Conservation (phyloP, 2,329 filamentous ascomycete genomes). For the Neonectria magnoliae region DNA sequence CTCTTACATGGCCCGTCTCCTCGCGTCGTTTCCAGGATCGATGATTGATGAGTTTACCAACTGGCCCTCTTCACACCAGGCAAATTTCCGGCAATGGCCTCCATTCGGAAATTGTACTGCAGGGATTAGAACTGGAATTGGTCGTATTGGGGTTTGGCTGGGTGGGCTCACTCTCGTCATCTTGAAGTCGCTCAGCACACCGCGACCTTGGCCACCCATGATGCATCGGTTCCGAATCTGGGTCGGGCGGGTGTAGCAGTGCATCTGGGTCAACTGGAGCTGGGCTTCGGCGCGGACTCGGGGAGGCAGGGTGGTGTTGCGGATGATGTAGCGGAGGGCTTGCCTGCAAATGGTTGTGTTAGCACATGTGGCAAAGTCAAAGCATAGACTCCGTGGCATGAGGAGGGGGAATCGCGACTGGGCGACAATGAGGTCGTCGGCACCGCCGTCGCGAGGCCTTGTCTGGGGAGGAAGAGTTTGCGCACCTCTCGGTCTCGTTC, state of each 20-base stretch:
- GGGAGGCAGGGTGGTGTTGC: conserved; percentile 86
- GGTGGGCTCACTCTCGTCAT: conserved; percentile 79
- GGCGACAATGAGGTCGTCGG: neutral
- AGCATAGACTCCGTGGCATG: neutral
- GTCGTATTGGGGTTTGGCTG: neutral
- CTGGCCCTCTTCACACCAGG: conserved; percentile 96
- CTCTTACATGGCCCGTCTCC: conserved; percentile 34
- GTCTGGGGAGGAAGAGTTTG: conserved; percentile 30
- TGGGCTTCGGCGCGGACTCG: conserved; percentile 90
- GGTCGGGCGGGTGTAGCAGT: conserved; percentile 91
- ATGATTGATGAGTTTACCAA: conserved; percentile 71
- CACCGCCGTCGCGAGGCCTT: neutral
- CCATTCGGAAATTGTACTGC: conserved; percentile 92
- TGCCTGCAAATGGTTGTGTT: conserved; percentile 67
- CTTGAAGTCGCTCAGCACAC: conserved; percentile 93
- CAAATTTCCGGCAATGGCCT: conserved; percentile 84
- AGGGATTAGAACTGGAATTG: conserved; percentile 39
- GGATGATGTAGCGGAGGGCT: conserved; percentile 91
- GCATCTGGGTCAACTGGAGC: conserved; percentile 93
- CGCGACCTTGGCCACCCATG: conserved; percentile 86
- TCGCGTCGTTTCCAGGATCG: neutral
- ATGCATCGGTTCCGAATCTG: conserved; percentile 96
- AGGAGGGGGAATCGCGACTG: neutral
- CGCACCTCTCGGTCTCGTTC: conserved; percentile 87
- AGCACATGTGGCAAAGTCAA: conserved; percentile 2